These are phyloP conservation scores for Eimeria brunetti DNA, from an alignment of 169 alveolate species.

Conservation along the genomic window DNA sequence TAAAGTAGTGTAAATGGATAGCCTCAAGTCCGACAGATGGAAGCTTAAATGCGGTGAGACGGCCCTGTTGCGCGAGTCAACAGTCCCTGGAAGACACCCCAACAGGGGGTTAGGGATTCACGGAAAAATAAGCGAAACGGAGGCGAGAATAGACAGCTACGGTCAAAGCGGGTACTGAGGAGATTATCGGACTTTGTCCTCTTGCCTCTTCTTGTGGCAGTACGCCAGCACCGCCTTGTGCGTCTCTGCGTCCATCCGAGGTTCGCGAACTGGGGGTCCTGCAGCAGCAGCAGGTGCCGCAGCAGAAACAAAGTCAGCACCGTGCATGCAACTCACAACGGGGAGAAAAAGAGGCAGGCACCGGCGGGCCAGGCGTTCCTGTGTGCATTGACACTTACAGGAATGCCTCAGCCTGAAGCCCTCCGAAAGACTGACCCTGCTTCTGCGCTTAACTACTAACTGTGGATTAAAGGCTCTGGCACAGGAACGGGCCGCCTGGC, in stretches of 20 bases:
- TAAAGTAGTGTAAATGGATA: no score
- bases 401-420: background rate
- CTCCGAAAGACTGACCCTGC: background rate
- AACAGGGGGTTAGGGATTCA: background rate
- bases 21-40: background rate
- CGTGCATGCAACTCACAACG: background rate
- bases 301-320: background rate
- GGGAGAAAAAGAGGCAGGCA: background rate
- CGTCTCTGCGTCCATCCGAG: conserved; percentile 96
- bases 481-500: background rate
- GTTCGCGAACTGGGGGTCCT: conserved; percentile 98
- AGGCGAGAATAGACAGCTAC: background rate
- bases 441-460: background rate
- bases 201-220: conserved; percentile 95
- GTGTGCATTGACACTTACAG: background rate
- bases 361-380: background rate
- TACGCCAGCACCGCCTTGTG: conserved; percentile 97
- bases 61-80: background rate
- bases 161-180: background rate
- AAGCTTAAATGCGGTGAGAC: background rate
- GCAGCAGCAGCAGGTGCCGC: background rate
- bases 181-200: conserved; percentile 86
- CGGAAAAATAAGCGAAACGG: background rate
- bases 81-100: background rate
- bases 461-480: background rate